These are phyloP conservation scores for Camellia japonica DNA, from an alignment of 148 eudicot genomes.

Conservation along the genomic window DNA sequence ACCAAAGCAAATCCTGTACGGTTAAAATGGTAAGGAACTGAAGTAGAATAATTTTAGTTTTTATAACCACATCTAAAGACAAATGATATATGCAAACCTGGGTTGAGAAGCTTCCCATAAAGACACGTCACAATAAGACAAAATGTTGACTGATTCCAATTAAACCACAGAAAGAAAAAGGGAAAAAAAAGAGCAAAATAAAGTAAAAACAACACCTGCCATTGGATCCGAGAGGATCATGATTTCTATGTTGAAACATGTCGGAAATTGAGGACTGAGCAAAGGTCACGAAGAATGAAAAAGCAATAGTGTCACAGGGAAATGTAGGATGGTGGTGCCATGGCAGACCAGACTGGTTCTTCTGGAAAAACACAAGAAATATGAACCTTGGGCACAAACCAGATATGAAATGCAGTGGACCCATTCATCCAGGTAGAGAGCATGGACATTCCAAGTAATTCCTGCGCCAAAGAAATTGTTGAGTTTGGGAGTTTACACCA, in stretches of 20 bases:
- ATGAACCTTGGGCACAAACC: slow-evolving; percentile 58
- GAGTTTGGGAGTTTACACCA: slow-evolving; percentile 49
- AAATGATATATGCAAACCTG: not conserved
- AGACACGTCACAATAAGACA: slow-evolving; percentile 22
- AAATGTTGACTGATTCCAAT: slow-evolving; percentile 22
- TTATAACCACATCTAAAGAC: slow-evolving; percentile 6
- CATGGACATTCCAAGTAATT: slow-evolving; percentile 51
- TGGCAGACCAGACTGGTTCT: slow-evolving; percentile 60
- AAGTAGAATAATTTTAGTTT: slow-evolving; percentile 20
- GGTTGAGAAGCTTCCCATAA: slow-evolving; percentile 13
- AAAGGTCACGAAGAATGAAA: slow-evolving; percentile 75
- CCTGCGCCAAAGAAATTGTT: slow-evolving; percentile 82
- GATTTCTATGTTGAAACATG: slow-evolving; percentile 39
- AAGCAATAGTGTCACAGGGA: slow-evolving; percentile 60
- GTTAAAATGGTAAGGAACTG: slow-evolving; percentile 27
- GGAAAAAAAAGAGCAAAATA: slow-evolving; percentile 19
- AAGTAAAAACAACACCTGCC: slow-evolving; percentile 74
- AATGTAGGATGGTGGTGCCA: slow-evolving; percentile 61
- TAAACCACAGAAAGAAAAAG: slow-evolving; percentile 12
- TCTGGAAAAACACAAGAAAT: slow-evolving; percentile 46
- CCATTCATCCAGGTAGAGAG: slow-evolving; percentile 61
- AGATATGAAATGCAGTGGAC: slow-evolving; percentile 55
- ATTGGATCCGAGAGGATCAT: slow-evolving; percentile 57
- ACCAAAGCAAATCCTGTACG: slow-evolving; percentile 77
- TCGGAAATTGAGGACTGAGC: slow-evolving; percentile 57